A percentile compares a stretch with the other conserved stretches of the same genome.
phyloP scores from a whole-genome alignment of 805 yeast species.

The Clavispora phyllophila region DNA sequence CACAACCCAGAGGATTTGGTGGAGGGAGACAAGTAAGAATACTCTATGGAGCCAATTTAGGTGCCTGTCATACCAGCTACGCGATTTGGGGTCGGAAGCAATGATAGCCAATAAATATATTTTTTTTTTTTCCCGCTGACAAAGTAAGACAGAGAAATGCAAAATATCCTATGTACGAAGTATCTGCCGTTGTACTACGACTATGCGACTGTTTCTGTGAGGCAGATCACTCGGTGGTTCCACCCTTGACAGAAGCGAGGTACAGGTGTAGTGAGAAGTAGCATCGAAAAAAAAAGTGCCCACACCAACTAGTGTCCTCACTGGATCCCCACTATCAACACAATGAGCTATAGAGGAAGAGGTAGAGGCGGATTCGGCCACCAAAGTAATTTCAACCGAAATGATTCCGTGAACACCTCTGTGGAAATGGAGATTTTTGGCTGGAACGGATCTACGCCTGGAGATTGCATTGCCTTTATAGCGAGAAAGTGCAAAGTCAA shows the following conservation, averaged over 20 bases:
- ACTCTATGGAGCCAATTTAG: neutral
- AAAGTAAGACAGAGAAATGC: neutral
- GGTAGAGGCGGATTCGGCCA: slow-evolving; percentile 14
- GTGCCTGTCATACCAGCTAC: too few species aligned
- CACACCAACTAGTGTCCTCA: neutral
- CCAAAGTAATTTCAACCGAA: slow-evolving; percentile 3
- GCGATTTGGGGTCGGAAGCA: too few species aligned
- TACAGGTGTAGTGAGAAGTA: neutral
- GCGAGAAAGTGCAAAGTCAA: slow-evolving; percentile 59
- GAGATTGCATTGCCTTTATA: slow-evolving; percentile 64
- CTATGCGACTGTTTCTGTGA: too few species aligned
- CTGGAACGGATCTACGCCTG: slow-evolving; percentile 76
- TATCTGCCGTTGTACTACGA: too few species aligned
- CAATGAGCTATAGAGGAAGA: slow-evolving; percentile 9
- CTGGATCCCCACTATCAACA: neutral
- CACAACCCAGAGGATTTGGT: slow-evolving; percentile 21
- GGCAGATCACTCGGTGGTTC: neutral
- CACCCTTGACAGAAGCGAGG: neutral
- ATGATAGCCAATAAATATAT: too few species aligned
- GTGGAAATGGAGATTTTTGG: slow-evolving; percentile 31
- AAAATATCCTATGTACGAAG: too few species aligned
- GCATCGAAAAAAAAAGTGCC: neutral
- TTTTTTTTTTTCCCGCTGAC: neutral
- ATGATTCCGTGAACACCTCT: neutral
- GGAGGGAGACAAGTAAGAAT: neutral